A percentile compares a stretch with the other conserved stretches of the same genome.
Evolutionary conservation across 2,329 filamentous ascomycete species (phyloP).

Genomic region (Trichoderma koningii): DNA sequence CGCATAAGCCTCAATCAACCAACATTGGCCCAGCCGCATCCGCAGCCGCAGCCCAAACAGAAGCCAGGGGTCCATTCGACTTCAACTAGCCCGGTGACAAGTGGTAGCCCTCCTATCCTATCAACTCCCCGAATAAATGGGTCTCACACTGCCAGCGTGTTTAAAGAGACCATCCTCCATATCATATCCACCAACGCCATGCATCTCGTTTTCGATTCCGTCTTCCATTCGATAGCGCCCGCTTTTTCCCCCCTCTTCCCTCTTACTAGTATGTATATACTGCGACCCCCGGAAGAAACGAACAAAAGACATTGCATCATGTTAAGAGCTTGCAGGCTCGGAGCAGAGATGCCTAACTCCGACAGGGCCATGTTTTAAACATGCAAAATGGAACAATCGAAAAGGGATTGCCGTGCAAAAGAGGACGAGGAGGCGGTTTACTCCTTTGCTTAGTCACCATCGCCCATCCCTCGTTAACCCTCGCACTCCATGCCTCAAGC

Average conservation of each 20-base stretch:
- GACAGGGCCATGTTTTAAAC: slow-evolving; percentile 2
- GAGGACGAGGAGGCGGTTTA: not conserved
- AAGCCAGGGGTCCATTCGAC: not conserved
- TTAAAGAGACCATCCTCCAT: not conserved
- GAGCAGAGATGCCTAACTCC: not conserved
- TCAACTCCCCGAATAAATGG: slow-evolving; percentile 27
- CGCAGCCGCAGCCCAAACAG: too few species aligned
- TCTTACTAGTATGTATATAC: too few species aligned
- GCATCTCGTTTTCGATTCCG: not conserved
- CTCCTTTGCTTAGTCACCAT: not conserved
- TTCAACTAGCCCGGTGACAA: slow-evolving; percentile 26
- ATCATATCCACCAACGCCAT: not conserved
- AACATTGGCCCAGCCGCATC: not conserved
- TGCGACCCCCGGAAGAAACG: too few species aligned
- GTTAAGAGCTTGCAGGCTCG: not conserved
- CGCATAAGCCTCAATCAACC: not conserved
- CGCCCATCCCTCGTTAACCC: not conserved
- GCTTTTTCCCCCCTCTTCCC: too few species aligned
- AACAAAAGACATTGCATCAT: too few species aligned
- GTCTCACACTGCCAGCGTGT: slow-evolving; percentile 11
- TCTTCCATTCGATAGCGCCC: too few species aligned
- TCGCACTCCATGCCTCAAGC: too few species aligned
- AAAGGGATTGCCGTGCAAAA: not conserved
- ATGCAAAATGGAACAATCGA: not conserved
- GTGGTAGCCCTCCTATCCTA: slow-evolving; percentile 27